Conservation (phyloP, 1,139 yeast species). For the Pneumocystis murina region DNA sequence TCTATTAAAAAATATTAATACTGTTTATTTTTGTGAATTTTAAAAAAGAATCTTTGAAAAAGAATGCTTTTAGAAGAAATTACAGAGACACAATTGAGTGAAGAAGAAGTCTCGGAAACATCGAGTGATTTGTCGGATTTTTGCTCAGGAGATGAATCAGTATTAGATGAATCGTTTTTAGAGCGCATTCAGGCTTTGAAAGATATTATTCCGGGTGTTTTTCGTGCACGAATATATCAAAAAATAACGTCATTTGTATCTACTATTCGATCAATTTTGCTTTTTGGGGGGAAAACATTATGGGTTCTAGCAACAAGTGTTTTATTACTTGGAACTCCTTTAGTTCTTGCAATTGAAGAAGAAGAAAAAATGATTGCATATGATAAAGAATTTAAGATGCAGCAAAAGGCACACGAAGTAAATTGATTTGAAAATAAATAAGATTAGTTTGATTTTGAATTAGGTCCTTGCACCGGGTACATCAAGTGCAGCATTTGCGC, state of each 20-base stretch:
- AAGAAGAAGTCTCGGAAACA: neutral
- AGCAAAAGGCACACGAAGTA: neutral
- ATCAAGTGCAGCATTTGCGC: neutral
- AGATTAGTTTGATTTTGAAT: neutral
- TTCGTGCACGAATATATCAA: conserved; percentile 39
- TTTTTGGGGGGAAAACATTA: conserved; percentile 53
- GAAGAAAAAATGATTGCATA: conserved; percentile 88
- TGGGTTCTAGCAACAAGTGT: conserved; percentile 82
- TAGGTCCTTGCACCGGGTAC: neutral
- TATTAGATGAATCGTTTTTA: conserved; percentile 44
- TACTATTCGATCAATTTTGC: conserved; percentile 33
- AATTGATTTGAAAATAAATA: neutral
- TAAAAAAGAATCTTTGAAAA: neutral
- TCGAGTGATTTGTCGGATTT: neutral
- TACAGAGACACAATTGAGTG: neutral
- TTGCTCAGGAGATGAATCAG: neutral
- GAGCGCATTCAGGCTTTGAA: conserved; percentile 84
- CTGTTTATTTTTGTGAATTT: too few relatives aligned
- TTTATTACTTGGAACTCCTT: conserved; percentile 49
- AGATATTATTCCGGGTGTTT: conserved; percentile 81
- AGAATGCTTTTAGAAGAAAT: neutral
- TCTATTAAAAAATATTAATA: too few relatives aligned
- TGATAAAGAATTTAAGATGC: conserved; percentile 17
- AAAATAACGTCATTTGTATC: conserved; percentile 10
- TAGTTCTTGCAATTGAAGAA: conserved; percentile 55